Evolutionary conservation across 1,284 basidiomycete species (phyloP).

Genomic region (Sanguinoderma infundibulare): DNA sequence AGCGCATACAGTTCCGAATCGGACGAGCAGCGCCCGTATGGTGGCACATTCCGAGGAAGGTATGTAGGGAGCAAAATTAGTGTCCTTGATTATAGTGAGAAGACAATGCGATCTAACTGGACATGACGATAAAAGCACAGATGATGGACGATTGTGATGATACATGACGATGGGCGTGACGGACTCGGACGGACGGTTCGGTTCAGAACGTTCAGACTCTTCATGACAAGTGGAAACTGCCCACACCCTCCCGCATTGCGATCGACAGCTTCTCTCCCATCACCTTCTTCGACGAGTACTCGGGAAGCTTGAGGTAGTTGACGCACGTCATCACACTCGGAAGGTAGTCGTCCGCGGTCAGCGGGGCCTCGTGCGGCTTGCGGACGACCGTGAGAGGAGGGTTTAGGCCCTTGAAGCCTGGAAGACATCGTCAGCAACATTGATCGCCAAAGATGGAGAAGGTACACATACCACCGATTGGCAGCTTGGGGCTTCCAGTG

Average conservation of each 20-base stretch:
- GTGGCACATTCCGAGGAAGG: background rate
- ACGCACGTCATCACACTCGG: constrained; percentile 99
- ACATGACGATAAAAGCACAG: constrained; percentile 27
- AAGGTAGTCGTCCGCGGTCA: constrained; percentile 92
- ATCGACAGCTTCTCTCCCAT: constrained; percentile 80
- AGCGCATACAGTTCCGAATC: constrained; percentile 66
- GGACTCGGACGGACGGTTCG: constrained; percentile 2
- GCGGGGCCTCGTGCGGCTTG: constrained; percentile 91
- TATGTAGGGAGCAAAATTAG: constrained; percentile 9
- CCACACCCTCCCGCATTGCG: constrained; percentile 90
- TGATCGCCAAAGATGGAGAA: background rate
- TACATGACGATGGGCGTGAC: constrained; percentile 16
- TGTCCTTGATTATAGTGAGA: constrained; percentile 19
- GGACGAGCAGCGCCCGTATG: background rate
- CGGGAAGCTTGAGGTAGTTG: constrained; percentile 94
- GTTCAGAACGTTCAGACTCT: constrained; percentile 12
- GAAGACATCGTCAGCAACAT: background rate
- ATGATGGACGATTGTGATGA: constrained; percentile 21
- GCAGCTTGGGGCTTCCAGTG: constrained; percentile 92
- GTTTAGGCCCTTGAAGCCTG: constrained; percentile 94
- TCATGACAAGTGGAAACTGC: constrained; percentile 95
- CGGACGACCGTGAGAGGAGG: constrained; percentile 96
- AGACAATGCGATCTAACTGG: constrained; percentile 22
- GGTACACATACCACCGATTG: constrained; percentile 79
- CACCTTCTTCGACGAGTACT: constrained; percentile 85